A percentile compares a stretch with the other conserved stretches of the same genome.
These are phyloP conservation scores for Harringtonia aguacate DNA, from an alignment of 2,329 filamentous ascomycete species.

Conservation along the genomic window DNA sequence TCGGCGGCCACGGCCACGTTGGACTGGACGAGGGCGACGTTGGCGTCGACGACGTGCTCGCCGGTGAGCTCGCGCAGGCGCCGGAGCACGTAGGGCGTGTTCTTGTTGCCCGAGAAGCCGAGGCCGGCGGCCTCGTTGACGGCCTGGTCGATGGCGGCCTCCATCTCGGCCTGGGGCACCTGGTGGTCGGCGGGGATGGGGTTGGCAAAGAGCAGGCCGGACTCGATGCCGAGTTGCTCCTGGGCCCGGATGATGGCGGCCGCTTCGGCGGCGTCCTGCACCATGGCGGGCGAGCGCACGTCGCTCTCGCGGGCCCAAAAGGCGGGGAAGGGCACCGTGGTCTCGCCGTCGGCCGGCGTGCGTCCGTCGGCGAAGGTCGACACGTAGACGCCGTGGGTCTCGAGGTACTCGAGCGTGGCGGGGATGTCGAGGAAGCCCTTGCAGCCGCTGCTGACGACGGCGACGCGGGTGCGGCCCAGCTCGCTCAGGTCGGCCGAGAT, in stretches of 20 bases:
- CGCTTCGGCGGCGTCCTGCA: slow-evolving; percentile 68
- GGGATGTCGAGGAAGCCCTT: slow-evolving; percentile 95
- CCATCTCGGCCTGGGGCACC: slow-evolving; percentile 62
- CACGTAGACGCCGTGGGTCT: slow-evolving; percentile 67
- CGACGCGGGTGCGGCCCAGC: slow-evolving; percentile 77
- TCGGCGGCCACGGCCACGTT: slow-evolving; percentile 46
- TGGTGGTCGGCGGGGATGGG: slow-evolving; percentile 64
- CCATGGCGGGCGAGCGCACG: slow-evolving; percentile 62
- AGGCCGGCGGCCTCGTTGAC: slow-evolving; percentile 52
- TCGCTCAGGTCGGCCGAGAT: slow-evolving; percentile 93
- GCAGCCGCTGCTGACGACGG: slow-evolving; percentile 81
- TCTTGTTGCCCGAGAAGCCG: slow-evolving; percentile 61
- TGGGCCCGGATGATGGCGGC: slow-evolving; percentile 83
- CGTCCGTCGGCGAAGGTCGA: slow-evolving; percentile 84
- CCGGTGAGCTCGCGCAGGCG: slow-evolving; percentile 72
- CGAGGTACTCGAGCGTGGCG: slow-evolving; percentile 69
- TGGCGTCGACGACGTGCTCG: slow-evolving; percentile 61
- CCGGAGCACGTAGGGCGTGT: slow-evolving; percentile 73
- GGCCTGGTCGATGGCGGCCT: slow-evolving; percentile 56
- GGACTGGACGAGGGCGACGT: slow-evolving; percentile 48
- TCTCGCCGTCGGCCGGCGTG: slow-evolving; percentile 29
- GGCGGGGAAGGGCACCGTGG: slow-evolving; percentile 78
- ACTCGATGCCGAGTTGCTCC: slow-evolving; percentile 58
- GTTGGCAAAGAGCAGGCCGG: slow-evolving; percentile 81
- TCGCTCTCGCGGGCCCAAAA: slow-evolving; percentile 91